A percentile compares a stretch with the other conserved stretches of the same genome.
phyloP scores from a whole-genome alignment of 2,329 filamentous ascomycete genomes.

The Neonectria hederae region DNA sequence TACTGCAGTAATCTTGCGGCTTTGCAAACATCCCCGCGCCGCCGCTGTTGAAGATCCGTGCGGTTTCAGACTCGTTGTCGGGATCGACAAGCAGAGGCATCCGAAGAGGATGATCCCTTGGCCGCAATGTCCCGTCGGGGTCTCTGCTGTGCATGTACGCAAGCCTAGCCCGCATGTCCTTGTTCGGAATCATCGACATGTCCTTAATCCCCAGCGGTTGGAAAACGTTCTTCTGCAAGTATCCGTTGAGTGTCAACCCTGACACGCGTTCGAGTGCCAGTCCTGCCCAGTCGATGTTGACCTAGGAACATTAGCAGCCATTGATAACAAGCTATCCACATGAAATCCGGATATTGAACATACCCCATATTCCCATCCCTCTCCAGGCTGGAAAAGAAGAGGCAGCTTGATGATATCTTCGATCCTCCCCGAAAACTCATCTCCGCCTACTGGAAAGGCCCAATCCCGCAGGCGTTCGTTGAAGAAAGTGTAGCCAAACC shows the following conservation, averaged over 20 bases:
- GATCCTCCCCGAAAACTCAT: constrained; percentile 66
- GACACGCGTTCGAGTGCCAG: constrained; percentile 57
- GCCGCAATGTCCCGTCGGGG: constrained; percentile 51
- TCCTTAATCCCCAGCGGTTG: constrained; percentile 57
- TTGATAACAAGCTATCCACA: background rate
- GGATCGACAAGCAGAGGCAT: constrained; percentile 53
- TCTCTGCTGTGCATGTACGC: constrained; percentile 66
- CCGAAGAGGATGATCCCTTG: constrained; percentile 61
- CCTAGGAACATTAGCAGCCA: constrained; percentile 46
- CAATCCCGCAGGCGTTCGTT: constrained; percentile 59
- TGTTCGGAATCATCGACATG: constrained; percentile 65
- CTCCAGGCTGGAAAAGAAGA: constrained; percentile 71
- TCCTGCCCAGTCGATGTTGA: constrained; percentile 64
- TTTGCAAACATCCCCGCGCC: constrained; percentile 70
- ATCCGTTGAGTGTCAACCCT: constrained; percentile 56
- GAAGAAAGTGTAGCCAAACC: constrained; percentile 67
- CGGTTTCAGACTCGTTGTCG: constrained; percentile 52
- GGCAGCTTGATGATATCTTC: constrained; percentile 63
- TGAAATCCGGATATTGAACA: constrained; percentile 30
- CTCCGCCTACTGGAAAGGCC: constrained; percentile 58
- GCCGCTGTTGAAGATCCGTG: constrained; percentile 63
- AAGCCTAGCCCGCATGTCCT: constrained; percentile 62
- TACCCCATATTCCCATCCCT: constrained; percentile 69
- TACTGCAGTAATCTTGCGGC: constrained; percentile 68
- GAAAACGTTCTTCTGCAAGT: constrained; percentile 59